Conservation (phyloP, 164 flowering plant genomes). For the Houttuynia cordata region DNA sequence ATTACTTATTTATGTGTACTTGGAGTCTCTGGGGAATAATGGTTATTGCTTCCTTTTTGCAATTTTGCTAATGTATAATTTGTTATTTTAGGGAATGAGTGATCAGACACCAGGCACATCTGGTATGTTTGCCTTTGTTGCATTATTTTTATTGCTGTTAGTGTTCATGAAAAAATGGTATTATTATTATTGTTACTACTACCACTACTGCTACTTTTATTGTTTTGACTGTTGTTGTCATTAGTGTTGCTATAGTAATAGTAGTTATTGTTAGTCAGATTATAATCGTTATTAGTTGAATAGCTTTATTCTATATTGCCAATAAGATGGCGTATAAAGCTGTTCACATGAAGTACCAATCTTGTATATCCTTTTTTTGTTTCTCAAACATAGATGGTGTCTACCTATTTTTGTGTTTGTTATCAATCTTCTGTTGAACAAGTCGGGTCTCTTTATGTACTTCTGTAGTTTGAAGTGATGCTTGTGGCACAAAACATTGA, state of each 20-base stretch:
- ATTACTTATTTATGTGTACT: background rate
- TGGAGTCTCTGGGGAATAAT: background rate
- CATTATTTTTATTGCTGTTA: background rate
- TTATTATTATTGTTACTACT: too few relatives aligned
- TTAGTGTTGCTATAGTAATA: too few relatives aligned
- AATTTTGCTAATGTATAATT: background rate
- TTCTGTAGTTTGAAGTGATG: too few relatives aligned
- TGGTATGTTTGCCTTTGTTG: slow-evolving; percentile 25
- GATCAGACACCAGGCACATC: slow-evolving; percentile 33
- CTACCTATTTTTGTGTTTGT: too few relatives aligned
- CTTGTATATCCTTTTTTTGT: background rate
- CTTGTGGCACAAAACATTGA: too few relatives aligned
- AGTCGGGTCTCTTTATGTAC: too few relatives aligned
- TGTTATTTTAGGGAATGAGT: slow-evolving; percentile 42
- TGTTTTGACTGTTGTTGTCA: too few relatives aligned
- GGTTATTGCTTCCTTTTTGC: background rate
- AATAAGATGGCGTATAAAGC: background rate
- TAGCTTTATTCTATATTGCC: too few relatives aligned
- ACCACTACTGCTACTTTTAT: too few relatives aligned
- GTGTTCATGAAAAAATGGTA: too few relatives aligned
- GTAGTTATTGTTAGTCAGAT: too few relatives aligned
- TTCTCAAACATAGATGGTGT: background rate
- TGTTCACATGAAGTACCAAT: background rate
- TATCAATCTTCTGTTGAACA: background rate
- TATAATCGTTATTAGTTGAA: too few relatives aligned